Conservation (phyloP, 108 stramenopile species). For the Nitzschia sp. region DNA sequence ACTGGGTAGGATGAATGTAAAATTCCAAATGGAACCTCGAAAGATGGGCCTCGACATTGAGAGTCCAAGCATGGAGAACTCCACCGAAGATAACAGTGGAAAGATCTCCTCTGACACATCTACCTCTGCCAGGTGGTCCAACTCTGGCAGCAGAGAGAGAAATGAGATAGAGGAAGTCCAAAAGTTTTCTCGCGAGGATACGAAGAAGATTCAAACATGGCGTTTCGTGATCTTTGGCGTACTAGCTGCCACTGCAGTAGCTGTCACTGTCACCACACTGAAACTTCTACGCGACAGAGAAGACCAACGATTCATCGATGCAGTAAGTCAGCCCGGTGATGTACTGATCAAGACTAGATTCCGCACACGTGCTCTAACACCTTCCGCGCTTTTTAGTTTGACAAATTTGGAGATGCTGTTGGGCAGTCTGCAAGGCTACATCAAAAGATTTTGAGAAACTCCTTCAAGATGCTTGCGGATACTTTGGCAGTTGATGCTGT, state of each 20-base stretch:
- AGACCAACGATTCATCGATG: neutral
- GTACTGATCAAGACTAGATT: neutral
- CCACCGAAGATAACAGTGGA: too few relatives aligned
- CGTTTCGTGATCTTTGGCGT: neutral
- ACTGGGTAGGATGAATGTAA: too few relatives aligned
- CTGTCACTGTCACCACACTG: neutral
- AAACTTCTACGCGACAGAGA: neutral
- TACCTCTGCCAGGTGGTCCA: too few relatives aligned
- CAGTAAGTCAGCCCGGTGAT: neutral
- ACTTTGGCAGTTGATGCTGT: neutral
- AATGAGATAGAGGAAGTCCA: conserved; percentile 1
- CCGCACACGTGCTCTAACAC: neutral
- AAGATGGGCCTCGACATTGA: too few relatives aligned
- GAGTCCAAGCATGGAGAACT: too few relatives aligned
- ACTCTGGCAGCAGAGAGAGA: neutral
- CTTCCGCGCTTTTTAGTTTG: neutral
- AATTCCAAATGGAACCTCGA: too few relatives aligned
- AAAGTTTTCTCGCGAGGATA: conserved; percentile 1
- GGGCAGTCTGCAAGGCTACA: neutral
- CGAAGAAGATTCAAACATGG: neutral
- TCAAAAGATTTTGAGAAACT: neutral
- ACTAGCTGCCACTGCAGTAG: neutral
- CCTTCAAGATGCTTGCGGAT: neutral
- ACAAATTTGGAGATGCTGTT: conserved; percentile 3
- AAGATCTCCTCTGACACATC: too few relatives aligned